Evolutionary conservation across 768 basidiomycete genomes (phyloP), one percentile per base, ranked within the genome.

Genomic region (Coprinopsis marcescibilis): DNA sequence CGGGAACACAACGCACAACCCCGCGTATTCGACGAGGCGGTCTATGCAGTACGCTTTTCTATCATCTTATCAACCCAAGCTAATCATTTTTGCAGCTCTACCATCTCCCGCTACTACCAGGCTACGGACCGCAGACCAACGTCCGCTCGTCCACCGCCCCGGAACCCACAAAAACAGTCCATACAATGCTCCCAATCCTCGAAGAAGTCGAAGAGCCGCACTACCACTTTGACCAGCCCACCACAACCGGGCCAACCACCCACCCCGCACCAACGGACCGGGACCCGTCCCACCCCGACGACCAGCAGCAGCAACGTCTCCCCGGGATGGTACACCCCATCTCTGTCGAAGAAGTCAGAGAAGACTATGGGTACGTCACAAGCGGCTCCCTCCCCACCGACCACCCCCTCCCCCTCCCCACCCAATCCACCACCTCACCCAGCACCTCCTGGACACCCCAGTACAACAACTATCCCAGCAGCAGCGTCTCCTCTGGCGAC

Each of bases 181-280:
- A 30, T 24, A 80, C 85, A 0, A 73, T 82, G 29, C 65, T 85
- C 5, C 73, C 79, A 20, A 78, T 76, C 24, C 75, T 94, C 49
- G 86, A 88, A 2, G 85, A 92, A 59, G 91, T 85, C 4, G 93
- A 97, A 60, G 92, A 94, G 58, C 75, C 83, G 0, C 95, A 94
- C 60, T 95, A 94, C 63, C 65, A 32, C 8, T 32, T 64, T 24
- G 57, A 68, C 2, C 63, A 67, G 4, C 40, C 39, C 20, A 27
- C 19, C 29, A 37, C 33, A 15, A 46, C 30, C 15, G 36, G 3
- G 45, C 21, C 17, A 35, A 46, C n/a, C 11, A 13, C 8, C n/a
- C 45, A 11, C 15, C 5, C 24, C 23, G 25, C 20, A 25, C 41
- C 23, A 10, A 23, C 26, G 33, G 25, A n/a, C n/a, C 17, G 15